Base-by-base conservation (phyloP, 1,284 basidiomycete genomes). In the Rhodotorula sp. region DNA sequence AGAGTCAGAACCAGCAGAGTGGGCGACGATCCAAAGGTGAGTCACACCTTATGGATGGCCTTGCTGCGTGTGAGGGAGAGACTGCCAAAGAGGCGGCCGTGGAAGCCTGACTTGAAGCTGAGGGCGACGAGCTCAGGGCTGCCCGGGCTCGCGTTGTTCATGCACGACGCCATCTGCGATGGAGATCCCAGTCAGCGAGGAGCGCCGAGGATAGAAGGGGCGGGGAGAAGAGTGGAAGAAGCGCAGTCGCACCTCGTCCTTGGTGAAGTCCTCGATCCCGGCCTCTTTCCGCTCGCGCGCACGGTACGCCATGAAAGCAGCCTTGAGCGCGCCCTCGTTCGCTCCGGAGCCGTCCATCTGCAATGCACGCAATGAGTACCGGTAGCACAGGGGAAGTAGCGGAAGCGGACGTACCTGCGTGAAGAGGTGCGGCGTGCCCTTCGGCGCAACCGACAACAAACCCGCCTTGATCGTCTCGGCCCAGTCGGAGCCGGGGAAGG, bases 91-190 rank as follows among this genome's bases (percentile, higher is more conserved):
- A 85, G 72, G 45, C 84, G 80, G 41, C 84, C 84, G 77, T 85
- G 84, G 78, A 85, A 85, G 12, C 81, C 85, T 55, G 80, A 81
- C 59, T 81, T 84, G 81, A 86, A 86, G 57, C 83, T 84, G 64
- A 87, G 80, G 61, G 85, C 83, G 27, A 82, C 80, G 16, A 86
- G 80, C 48, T 84, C 79, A 3, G 86, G 86, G 17, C 81, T 79
- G 25, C 86, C 86, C 10, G 86, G 86, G 14, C 80, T 73, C 48
- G 84, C 79, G 77, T 86, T 86, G 76, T 81, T 77, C 85, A 86
- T 85, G 79, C 84, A 85, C 21, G 84, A 84, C 44, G 61, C 64
- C 72, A 79, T 70, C 71, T 80, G 75, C 21, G 68, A 68, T 0
- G 52, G 7, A 68, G 73, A 50, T 72, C 77, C 34, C 41, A n/a